phyloP scores from a whole-genome alignment of 2,329 filamentous ascomycete species.

The Botrytis cinerea region DNA sequence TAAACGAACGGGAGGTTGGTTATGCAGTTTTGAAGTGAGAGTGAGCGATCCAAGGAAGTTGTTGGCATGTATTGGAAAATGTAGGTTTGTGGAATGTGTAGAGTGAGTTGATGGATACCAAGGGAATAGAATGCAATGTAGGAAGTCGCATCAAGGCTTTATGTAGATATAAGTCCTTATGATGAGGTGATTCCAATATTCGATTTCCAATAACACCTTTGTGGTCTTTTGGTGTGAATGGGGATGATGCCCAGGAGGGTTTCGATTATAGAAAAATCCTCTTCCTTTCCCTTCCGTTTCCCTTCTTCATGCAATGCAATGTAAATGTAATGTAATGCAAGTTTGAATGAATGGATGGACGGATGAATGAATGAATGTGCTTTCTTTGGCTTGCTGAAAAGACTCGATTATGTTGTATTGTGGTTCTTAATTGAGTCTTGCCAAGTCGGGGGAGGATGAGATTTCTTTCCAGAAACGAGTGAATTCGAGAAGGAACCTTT shows the following conservation, averaged over 20 bases:
- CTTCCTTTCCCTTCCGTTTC: not conserved
- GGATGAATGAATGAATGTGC: not conserved
- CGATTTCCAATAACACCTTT: not conserved
- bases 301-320: not conserved
- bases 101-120: not conserved
- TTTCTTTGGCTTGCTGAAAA: constrained; percentile 3
- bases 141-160: not conserved
- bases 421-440: not conserved
- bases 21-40: not conserved
- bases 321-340: not conserved
- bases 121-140: not conserved
- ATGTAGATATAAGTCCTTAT: not conserved
- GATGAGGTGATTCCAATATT: constrained; percentile 13
- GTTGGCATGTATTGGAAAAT: constrained; percentile 6
- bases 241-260: not conserved
- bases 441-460: not conserved
- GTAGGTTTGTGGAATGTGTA: constrained; percentile 2
- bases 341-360: not conserved
- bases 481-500: not conserved
- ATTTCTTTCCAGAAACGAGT: not conserved
- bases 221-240: not conserved
- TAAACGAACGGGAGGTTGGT: constrained; percentile 11
- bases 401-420: not conserved
- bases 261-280: not conserved
- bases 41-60: not conserved